These are phyloP conservation scores for Pyrenula massariospora DNA, from an alignment of 495 filamentous ascomycete species.

Conservation along the genomic window DNA sequence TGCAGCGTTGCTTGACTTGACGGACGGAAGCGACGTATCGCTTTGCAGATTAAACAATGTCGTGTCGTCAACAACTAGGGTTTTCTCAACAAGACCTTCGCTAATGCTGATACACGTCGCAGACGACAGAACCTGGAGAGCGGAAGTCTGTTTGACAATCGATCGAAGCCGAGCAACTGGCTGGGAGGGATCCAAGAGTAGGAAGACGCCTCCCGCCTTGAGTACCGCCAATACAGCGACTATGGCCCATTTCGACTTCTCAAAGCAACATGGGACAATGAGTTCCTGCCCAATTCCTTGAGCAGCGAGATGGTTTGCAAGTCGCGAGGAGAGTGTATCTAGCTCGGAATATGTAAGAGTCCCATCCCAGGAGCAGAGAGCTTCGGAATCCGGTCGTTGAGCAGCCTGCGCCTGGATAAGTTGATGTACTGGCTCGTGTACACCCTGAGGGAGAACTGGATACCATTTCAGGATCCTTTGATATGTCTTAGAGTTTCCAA, in stretches of 20 bases:
- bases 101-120: neutral
- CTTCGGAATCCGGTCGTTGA: conserved; percentile 6
- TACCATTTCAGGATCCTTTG: conserved; percentile 6
- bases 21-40: neutral
- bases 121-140: conserved; percentile 28
- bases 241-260: conserved; percentile 28
- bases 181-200: conserved; percentile 32
- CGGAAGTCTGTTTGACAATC: conserved; percentile 32
- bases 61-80: neutral
- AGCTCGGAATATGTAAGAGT: conserved; percentile 19
- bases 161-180: conserved; percentile 29
- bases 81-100: neutral
- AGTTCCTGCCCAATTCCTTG: conserved; percentile 20
- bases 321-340: conserved; percentile 10
- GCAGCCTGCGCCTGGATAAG: conserved; percentile 8
- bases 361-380: conserved; percentile 26
- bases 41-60: neutral
- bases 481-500: neutral
- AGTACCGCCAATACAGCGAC: conserved; percentile 26
- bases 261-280: conserved; percentile 31
- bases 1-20: conserved; percentile 5
- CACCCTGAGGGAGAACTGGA: neutral
- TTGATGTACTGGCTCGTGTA: conserved; percentile 3
- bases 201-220: conserved; percentile 31
- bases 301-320: conserved; percentile 11